These are phyloP conservation scores for Rosa chinensis DNA, from an alignment of 306 rosid genomes.

Conservation along the genomic window DNA sequence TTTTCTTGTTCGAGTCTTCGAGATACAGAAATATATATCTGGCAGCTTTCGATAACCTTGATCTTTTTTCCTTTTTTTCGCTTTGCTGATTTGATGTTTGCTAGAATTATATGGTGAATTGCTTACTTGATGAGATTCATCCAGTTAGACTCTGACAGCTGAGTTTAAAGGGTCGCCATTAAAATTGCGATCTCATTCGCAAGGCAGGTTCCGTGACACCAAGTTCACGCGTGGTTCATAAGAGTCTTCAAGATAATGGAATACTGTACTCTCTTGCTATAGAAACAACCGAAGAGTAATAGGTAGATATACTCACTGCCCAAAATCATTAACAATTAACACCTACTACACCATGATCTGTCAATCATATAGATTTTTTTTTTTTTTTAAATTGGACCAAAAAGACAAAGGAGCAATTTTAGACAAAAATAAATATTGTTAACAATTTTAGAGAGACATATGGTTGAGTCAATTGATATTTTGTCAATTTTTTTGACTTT, in stretches of 20 bases:
- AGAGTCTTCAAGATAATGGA: neutral
- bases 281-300: neutral
- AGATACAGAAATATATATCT: neutral
- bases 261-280: neutral
- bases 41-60: neutral
- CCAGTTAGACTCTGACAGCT: conserved; percentile 7
- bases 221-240: neutral
- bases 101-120: neutral
- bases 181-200: neutral
- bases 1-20: neutral
- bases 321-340: neutral
- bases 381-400: neutral
- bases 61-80: neutral
- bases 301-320: neutral
- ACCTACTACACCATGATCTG: neutral
- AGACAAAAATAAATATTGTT: neutral
- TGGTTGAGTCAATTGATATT: no score
- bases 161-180: conserved; percentile 7
- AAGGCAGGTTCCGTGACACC: neutral
- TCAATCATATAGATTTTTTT: neutral
- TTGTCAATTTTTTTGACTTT: no score
- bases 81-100: neutral
- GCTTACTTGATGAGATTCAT: neutral
- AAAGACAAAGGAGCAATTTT: neutral
- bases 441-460: no score